Evolutionary conservation across 192 early-diverging fungal species (phyloP).

Genomic region (Coemansia sp.): DNA sequence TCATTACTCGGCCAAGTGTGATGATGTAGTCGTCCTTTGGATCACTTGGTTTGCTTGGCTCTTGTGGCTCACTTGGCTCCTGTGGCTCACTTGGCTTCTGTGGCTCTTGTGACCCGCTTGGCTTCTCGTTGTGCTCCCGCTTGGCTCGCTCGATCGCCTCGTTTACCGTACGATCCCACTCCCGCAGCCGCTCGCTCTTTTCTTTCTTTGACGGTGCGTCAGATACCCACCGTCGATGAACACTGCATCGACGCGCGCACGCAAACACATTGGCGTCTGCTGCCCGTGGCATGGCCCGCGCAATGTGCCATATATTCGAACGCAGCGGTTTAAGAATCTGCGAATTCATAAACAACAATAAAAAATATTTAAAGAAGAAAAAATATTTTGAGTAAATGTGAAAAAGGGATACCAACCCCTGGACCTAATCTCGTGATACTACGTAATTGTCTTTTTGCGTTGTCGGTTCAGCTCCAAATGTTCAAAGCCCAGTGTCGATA

Average conservation of each 20-base stretch:
- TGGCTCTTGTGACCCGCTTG: not conserved
- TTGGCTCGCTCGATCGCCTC: slow-evolving; percentile 47
- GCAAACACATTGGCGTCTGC: not conserved
- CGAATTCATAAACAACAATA: slow-evolving; percentile 8
- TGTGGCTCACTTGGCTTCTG: not conserved
- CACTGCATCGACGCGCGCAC: not conserved
- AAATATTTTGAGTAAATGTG: not conserved
- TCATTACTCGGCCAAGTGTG: slow-evolving; percentile 40
- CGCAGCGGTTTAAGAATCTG: not conserved
- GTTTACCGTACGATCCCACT: slow-evolving; percentile 42
- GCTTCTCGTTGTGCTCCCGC: slow-evolving; percentile 23
- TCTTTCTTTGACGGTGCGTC: not conserved
- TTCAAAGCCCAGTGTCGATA: slow-evolving; percentile 32
- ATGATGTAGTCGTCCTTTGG: slow-evolving; percentile 23
- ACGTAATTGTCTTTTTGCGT: slow-evolving; percentile 40
- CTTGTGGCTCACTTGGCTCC: not conserved
- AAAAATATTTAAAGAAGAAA: slow-evolving; percentile 1
- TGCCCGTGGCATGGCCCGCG: not conserved
- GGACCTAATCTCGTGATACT: slow-evolving; percentile 5
- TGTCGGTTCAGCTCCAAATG: slow-evolving; percentile 43
- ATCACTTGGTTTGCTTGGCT: not conserved
- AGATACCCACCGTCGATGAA: not conserved
- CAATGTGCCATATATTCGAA: not conserved
- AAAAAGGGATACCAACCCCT: not conserved
- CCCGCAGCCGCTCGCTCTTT: slow-evolving; percentile 8